Percentiles rank a stretch among this genome's conserved stretches.
phyloP scores from a whole-genome alignment of 768 basidiomycete genomes.

The Lactifluus rugatus region DNA sequence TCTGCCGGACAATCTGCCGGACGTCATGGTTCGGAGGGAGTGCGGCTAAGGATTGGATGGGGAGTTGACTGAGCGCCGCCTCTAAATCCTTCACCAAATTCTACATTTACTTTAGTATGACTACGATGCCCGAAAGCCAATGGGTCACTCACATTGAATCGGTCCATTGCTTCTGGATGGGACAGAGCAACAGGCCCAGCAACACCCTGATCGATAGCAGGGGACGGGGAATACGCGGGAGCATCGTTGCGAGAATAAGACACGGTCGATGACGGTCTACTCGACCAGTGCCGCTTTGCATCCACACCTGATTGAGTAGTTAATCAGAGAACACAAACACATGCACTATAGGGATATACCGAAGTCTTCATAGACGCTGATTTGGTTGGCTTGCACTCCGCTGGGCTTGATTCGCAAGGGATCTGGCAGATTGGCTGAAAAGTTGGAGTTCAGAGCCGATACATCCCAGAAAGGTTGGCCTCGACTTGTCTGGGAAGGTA shows the following conservation, averaged over 20 bases:
- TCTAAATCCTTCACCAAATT: constrained; percentile 60
- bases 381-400: constrained; percentile 75
- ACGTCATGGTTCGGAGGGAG: constrained; percentile 81
- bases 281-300: constrained; percentile 43
- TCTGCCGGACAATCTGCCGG: constrained; percentile 73
- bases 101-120: constrained; percentile 23
- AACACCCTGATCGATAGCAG: constrained; percentile 44
- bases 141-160: constrained; percentile 53
- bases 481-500: constrained; percentile 40
- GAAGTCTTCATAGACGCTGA: constrained; percentile 93
- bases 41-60: constrained; percentile 54
- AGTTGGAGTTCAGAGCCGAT: constrained; percentile 57
- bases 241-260: constrained; percentile 49
- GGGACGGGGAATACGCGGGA: constrained; percentile 49
- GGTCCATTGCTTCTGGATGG: constrained; percentile 82
- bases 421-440: constrained; percentile 71
- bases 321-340: background rate
- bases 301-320: constrained; percentile 36
- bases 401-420: constrained; percentile 74
- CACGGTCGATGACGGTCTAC: constrained; percentile 62
- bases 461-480: constrained; percentile 87
- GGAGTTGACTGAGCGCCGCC: constrained; percentile 66
- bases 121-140: background rate
- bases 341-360: constrained; percentile 30
- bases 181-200: constrained; percentile 38